A percentile compares a stretch with the other conserved stretches of the same genome.
Evolutionary conservation across 2,329 filamentous ascomycete genomes (phyloP).

Genomic region (Microdochium nivale): DNA sequence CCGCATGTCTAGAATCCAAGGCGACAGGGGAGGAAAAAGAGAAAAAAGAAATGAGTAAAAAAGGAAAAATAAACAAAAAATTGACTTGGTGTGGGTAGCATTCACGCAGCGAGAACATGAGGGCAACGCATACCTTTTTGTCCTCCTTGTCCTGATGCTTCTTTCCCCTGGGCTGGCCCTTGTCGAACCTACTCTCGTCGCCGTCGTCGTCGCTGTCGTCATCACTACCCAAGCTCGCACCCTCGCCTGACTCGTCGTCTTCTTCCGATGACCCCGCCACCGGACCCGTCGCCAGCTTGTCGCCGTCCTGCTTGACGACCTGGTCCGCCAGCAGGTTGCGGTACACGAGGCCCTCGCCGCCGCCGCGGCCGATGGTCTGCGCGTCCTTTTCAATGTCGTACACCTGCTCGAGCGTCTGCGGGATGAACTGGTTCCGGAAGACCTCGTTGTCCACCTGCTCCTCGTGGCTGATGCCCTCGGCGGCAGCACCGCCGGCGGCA

Average conservation of each 20-base stretch:
- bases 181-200: conserved; percentile 50
- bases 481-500: conserved; percentile 41
- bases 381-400: conserved; percentile 93
- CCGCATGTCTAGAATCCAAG: conserved; percentile 7
- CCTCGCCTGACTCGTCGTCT: conserved; percentile 37
- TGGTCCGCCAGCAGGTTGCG: conserved; percentile 72
- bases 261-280: conserved; percentile 20
- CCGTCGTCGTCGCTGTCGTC: conserved; percentile 25
- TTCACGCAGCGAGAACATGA: background rate
- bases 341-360: conserved; percentile 74
- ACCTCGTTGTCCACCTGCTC: conserved; percentile 80
- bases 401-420: conserved; percentile 89
- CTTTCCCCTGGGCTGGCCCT: conserved; percentile 67
- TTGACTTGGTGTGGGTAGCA: background rate
- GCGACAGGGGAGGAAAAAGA: background rate
- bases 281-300: conserved; percentile 22
- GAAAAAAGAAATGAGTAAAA: background rate
- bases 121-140: conserved; percentile 54
- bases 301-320: conserved; percentile 27
- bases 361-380: conserved; percentile 64
- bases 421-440: conserved; percentile 93
- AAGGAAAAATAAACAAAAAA: background rate
- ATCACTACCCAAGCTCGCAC: conserved; percentile 34
- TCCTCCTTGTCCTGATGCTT: conserved; percentile 85
- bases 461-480: conserved; percentile 42